Conservation (phyloP, 2,329 filamentous ascomycete species). For the Penicillium paneum region DNA sequence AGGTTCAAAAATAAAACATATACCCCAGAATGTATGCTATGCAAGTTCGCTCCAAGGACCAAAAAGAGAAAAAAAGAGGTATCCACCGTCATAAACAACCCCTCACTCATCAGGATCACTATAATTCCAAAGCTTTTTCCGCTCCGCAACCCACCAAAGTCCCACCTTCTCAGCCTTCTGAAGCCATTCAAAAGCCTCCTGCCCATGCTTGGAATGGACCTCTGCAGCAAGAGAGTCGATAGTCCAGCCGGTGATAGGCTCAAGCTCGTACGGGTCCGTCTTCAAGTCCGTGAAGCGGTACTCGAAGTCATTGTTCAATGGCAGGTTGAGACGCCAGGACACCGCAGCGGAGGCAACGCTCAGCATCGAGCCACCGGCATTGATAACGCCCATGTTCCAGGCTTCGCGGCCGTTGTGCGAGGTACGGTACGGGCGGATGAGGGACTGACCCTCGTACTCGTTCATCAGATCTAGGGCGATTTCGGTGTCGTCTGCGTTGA, state of each 20-base stretch:
- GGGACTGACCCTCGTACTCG: conserved; percentile 48
- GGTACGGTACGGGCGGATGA: conserved; percentile 41
- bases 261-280: conserved; percentile 33
- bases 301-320: conserved; percentile 68
- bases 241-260: conserved; percentile 32
- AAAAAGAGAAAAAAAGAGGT: background rate
- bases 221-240: conserved; percentile 23
- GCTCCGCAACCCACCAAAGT: conserved; percentile 40
- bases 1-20: background rate
- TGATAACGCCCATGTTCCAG: conserved; percentile 34
- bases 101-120: conserved; percentile 4
- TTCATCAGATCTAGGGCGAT: conserved; percentile 41
- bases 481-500: conserved; percentile 32
- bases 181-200: conserved; percentile 35
- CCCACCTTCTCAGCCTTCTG: conserved; percentile 36
- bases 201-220: conserved; percentile 28
- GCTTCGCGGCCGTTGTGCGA: conserved; percentile 34
- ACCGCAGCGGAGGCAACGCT: conserved; percentile 69
- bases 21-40: background rate
- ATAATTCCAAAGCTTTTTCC: conserved; percentile 27
- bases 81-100: background rate
- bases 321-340: conserved; percentile 67
- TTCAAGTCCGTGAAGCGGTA: conserved; percentile 34
- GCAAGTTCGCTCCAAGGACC: background rate
- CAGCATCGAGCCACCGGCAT: conserved; percentile 49